Conservation (phyloP, 2,329 filamentous ascomycete genomes). For the Endoconidiophora polonica region DNA sequence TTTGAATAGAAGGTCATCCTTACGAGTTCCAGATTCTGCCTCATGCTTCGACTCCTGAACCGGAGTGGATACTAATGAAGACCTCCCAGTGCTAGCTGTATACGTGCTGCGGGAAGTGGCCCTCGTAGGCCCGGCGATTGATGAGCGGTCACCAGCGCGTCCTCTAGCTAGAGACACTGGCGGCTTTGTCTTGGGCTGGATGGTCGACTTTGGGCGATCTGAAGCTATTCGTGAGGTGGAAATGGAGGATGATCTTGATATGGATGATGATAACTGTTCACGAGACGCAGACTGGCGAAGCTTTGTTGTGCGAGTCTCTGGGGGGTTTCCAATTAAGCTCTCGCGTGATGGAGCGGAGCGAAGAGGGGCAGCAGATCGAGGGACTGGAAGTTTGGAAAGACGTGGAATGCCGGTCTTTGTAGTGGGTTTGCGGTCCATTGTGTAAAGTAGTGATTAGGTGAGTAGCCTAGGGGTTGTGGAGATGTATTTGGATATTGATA, state of each 20-base stretch:
- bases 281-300: constrained; percentile 11
- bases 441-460: background rate
- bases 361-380: constrained; percentile 5
- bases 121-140: background rate
- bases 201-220: constrained; percentile 3
- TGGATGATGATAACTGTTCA: constrained; percentile 7
- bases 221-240: background rate
- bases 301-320: constrained; percentile 9
- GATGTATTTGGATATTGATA: background rate
- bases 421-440: constrained; percentile 9
- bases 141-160: constrained; percentile 5
- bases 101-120: constrained; percentile 2
- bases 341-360: constrained; percentile 9
- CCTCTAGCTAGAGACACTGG: constrained; percentile 6
- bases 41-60: constrained; percentile 3
- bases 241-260: background rate
- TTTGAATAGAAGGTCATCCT: constrained; percentile 7
- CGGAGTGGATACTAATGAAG: background rate
- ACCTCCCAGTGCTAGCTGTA: background rate
- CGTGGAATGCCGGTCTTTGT: constrained; percentile 12
- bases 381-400: constrained; percentile 12
- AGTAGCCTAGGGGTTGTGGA: background rate
- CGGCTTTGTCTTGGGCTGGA: constrained; percentile 5
- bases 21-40: background rate
- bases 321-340: constrained; percentile 6